These are phyloP conservation scores for Helminthosporium solani DNA, from an alignment of 2,329 filamentous ascomycete species.

Conservation along the genomic window DNA sequence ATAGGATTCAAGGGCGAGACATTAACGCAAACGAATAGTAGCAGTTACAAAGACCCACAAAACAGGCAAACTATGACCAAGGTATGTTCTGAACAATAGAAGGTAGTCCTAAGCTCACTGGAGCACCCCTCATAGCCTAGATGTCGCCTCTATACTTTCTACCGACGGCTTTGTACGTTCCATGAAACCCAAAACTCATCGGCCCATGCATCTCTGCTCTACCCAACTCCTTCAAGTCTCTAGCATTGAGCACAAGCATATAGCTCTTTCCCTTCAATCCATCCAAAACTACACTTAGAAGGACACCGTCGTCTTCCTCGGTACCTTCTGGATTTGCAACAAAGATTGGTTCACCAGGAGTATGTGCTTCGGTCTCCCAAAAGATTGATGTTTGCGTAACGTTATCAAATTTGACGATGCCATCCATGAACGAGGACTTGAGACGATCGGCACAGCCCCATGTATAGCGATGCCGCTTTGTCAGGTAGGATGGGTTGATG, in stretches of 20 bases:
- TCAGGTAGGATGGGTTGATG: constrained; percentile 61
- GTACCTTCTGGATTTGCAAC: constrained; percentile 53
- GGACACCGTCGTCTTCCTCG: constrained; percentile 63
- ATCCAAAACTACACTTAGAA: constrained; percentile 66
- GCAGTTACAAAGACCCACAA: no score
- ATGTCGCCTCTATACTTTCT: constrained; percentile 18
- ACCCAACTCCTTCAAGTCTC: constrained; percentile 62
- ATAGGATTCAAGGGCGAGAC: no score
- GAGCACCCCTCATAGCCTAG: not conserved
- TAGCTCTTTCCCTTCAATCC: constrained; percentile 62
- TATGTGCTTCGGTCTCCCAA: constrained; percentile 63
- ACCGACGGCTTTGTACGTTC: constrained; percentile 48
- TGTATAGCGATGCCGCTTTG: constrained; percentile 59
- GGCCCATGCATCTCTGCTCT: constrained; percentile 63
- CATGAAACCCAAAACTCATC: constrained; percentile 67
- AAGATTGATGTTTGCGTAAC: constrained; percentile 52
- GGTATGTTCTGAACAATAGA: not conserved
- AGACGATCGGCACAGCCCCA: constrained; percentile 61
- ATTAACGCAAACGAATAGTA: no score
- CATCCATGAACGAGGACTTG: constrained; percentile 61
- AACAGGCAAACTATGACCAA: no score
- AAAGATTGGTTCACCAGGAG: constrained; percentile 70
- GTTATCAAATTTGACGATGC: constrained; percentile 66
- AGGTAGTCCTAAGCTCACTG: not conserved
- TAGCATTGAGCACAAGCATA: constrained; percentile 64